These are phyloP conservation scores for Symbiodinium pilosum DNA, from an alignment of 73 alveolate species.

Conservation along the genomic window DNA sequence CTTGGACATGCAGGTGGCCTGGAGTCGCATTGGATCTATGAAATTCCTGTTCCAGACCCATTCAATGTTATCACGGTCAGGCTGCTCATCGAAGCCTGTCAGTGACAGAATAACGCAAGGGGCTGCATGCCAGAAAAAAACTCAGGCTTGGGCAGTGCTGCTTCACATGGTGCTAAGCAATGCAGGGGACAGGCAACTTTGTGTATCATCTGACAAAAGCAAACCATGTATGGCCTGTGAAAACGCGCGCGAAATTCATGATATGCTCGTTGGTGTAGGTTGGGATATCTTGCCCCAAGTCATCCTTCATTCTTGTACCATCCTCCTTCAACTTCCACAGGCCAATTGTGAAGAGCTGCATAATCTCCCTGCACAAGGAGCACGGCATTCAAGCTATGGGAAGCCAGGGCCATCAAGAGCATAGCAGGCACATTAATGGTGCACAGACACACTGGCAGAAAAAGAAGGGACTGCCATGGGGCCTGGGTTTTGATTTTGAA, in stretches of 20 bases:
- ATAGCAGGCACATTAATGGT: no score
- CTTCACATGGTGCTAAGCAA: no score
- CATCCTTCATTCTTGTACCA: conserved; percentile 40
- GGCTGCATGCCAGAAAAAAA: no score
- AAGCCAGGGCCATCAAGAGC: no score
- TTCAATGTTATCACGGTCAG: conserved; percentile 71
- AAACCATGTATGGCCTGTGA: conserved; percentile 29
- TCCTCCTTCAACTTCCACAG: conserved; percentile 81
- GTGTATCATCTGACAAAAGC: background rate
- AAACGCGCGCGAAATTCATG: conserved; percentile 88
- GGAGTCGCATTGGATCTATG: conserved; percentile 74
- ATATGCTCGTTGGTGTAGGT: conserved; percentile 89
- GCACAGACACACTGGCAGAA: no score
- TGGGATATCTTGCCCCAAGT: conserved; percentile 50
- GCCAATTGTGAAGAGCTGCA: conserved; percentile 90
- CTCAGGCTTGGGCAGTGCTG: no score
- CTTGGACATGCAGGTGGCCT: conserved; percentile 24
- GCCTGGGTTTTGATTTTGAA: no score
- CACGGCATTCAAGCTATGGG: no score
- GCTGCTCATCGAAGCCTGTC: conserved; percentile 67
- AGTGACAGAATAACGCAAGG: no score
- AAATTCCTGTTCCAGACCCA: conserved; percentile 15
- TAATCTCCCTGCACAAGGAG: conserved; percentile 87
- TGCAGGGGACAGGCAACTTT: background rate
- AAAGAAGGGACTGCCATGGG: no score